Evolutionary conservation across 2,329 filamentous ascomycete species (phyloP).

Genomic region (Colletotrichum brevisporum): DNA sequence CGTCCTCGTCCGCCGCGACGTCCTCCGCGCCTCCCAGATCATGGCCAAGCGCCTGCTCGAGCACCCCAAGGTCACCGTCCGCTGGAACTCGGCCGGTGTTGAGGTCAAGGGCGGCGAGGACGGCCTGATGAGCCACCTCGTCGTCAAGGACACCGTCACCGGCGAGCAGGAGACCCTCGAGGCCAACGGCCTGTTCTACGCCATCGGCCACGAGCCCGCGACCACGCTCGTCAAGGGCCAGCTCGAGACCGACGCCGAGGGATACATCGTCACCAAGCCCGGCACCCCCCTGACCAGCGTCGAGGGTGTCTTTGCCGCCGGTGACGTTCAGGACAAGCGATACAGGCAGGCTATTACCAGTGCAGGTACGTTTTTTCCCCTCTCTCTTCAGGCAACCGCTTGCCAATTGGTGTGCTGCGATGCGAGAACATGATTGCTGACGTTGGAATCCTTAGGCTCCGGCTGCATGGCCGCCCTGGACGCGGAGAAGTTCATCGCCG

Average conservation of each 20-base stretch:
- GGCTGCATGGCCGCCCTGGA: slow-evolving; percentile 97
- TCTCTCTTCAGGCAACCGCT: neutral
- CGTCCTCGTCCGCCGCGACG: slow-evolving; percentile 90
- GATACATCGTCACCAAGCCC: slow-evolving; percentile 90
- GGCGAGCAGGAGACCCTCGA: slow-evolving; percentile 86
- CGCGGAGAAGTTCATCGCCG: slow-evolving; percentile 92
- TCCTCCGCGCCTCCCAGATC: slow-evolving; percentile 88
- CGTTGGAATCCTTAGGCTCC: slow-evolving; percentile 70
- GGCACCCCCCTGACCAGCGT: slow-evolving; percentile 91
- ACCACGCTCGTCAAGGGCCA: slow-evolving; percentile 92
- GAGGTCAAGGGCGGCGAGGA: slow-evolving; percentile 89
- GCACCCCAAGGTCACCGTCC: slow-evolving; percentile 92
- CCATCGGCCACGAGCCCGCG: slow-evolving; percentile 95
- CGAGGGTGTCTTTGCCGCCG: slow-evolving; percentile 94
- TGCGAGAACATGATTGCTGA: slow-evolving; percentile 37
- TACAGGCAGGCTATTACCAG: slow-evolving; percentile 98
- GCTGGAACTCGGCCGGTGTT: slow-evolving; percentile 84
- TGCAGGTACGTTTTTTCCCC: slow-evolving; percentile 76
- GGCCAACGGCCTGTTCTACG: slow-evolving; percentile 96
- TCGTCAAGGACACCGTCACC: slow-evolving; percentile 83
- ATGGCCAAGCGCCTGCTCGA: slow-evolving; percentile 89
- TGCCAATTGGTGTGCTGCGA: neutral
- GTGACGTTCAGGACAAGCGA: slow-evolving; percentile 98
- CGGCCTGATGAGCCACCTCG: slow-evolving; percentile 89
- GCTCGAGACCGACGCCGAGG: slow-evolving; percentile 88